Evolutionary conservation across 495 filamentous ascomycete species (phyloP), one percentile per base, ranked within the genome.

Genomic region (Sordaria brevicollis): DNA sequence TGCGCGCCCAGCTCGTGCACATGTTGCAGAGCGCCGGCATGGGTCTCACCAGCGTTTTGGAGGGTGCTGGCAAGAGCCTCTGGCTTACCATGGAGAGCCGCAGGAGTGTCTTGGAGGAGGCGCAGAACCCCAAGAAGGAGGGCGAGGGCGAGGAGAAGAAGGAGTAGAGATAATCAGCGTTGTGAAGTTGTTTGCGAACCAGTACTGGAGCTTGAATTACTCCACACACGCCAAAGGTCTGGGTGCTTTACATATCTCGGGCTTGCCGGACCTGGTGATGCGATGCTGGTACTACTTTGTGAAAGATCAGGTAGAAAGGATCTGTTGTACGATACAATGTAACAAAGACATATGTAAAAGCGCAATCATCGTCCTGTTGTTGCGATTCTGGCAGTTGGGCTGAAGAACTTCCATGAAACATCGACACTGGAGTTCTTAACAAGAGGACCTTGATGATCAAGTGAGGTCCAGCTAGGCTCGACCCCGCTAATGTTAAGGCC

Each of bases 31-130:
- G 86, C 74, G 85, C 92, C 73, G 92, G 91, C 36, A 87, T 89
- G 38, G 87, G 90, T 69, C 75, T 97, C 66, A 90, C 92, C 39
- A 88, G 78, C 73, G 83, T 86, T 29, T 77, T 97, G 79, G 93
- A 97, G 78, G 88, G 90, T 19, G 87, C 89, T 69, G 83, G 90
- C 37, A 91, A 88, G 87, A 92, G 86, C 74, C 75, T 97, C 49
- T 97, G 93, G 84, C 83, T 94, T 69, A 91, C 93, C 31, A 80
- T 96, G 74, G 93, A 97, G 85, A 87, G 92, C 49, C 83, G 93
- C 75, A 85, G 89, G 79, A 85, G 80, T 43, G 89, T 90, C 77
- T 80, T 97, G 79, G 91, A 96, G 77, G 92, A 94, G 71, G 91
- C 91, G 74, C 81, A 83, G 74, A 87, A 85, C 71, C 81, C 77